Evolutionary conservation across 1,284 basidiomycete species (phyloP).

Genomic region (Caloboletus inedulis): DNA sequence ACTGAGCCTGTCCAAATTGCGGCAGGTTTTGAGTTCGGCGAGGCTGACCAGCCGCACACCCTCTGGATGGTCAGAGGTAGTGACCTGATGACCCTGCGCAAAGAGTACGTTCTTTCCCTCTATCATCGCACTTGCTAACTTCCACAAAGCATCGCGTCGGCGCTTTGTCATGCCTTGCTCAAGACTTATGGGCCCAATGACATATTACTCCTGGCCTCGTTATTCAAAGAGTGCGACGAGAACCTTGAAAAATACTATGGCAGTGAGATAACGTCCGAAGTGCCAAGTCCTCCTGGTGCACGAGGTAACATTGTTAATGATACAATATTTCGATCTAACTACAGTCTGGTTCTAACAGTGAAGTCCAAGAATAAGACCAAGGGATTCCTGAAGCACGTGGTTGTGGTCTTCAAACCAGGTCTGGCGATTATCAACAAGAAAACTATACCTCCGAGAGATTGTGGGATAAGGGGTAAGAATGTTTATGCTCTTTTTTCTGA

Average conservation of each 20-base stretch:
- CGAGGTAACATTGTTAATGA: conserved; percentile 3
- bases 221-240: conserved; percentile 20
- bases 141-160: conserved; percentile 17
- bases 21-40: conserved; percentile 4
- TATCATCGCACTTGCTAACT: not conserved
- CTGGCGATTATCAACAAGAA: too few species aligned
- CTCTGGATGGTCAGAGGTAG: conserved; percentile 11
- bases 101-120: conserved; percentile 7
- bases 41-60: not conserved
- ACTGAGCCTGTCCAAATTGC: not conserved
- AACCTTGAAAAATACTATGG: conserved; percentile 3
- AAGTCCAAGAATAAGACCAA: not conserved
- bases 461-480: not conserved
- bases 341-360: not conserved
- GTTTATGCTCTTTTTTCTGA: not conserved
- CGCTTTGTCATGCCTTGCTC: conserved; percentile 22
- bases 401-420: not conserved
- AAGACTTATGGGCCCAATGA: conserved; percentile 21
- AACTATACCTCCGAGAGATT: not conserved
- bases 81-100: not conserved
- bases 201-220: conserved; percentile 15
- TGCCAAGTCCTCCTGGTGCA: not conserved
- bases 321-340: not conserved
- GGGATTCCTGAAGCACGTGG: not conserved
- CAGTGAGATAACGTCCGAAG: not conserved